Conservation (phyloP, 1,284 basidiomycete species). For the Wolfiporia cocos region DNA sequence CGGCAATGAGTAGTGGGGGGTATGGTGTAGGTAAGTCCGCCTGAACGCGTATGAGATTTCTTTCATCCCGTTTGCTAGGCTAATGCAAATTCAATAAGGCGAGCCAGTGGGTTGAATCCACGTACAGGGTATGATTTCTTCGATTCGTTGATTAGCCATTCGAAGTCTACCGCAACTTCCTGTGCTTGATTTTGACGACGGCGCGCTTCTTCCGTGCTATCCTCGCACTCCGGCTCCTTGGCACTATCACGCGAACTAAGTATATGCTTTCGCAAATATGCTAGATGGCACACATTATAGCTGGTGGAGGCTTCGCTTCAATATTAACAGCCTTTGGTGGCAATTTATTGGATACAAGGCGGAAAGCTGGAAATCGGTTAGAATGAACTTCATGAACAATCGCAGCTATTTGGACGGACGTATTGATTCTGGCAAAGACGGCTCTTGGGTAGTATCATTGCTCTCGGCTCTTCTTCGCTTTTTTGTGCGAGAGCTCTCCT, state of each 20-base stretch:
- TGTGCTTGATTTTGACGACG: conserved; percentile 20
- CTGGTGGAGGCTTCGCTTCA: conserved; percentile 19
- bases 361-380: conserved; percentile 20
- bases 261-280: not conserved
- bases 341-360: conserved; percentile 23
- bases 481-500: conserved; percentile 9
- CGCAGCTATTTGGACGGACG: not conserved
- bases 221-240: conserved; percentile 24
- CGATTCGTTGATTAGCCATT: conserved; percentile 21
- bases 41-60: conserved; percentile 11
- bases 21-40: conserved; percentile 4
- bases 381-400: not conserved
- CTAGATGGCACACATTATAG: conserved; percentile 18
- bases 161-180: conserved; percentile 26
- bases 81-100: conserved; percentile 8
- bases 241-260: conserved; percentile 12
- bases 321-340: conserved; percentile 22
- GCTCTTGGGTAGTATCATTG: not conserved
- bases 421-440: not conserved
- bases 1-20: conserved; percentile 15
- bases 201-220: conserved; percentile 23
- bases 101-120: not conserved
- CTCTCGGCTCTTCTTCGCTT: conserved; percentile 8
- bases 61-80: conserved; percentile 9
- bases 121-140: conserved; percentile 18